A percentile compares a stretch with the other conserved stretches of the same genome.
These are phyloP conservation scores for Agrocybe praecox DNA, from an alignment of 768 basidiomycete genomes.

Conservation along the genomic window DNA sequence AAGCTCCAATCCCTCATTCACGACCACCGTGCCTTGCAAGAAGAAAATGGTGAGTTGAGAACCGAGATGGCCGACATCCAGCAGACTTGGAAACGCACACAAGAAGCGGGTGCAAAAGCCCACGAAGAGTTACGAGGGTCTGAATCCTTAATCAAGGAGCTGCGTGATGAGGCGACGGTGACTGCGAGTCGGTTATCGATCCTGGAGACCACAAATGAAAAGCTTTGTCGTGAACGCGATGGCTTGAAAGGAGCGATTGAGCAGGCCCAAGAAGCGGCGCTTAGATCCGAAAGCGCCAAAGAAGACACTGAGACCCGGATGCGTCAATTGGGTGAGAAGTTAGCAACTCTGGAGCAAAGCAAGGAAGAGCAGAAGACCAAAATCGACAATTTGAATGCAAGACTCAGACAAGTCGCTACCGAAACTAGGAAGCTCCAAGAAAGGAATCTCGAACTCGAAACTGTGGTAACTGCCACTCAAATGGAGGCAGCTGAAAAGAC, in stretches of 20 bases:
- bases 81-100: slow-evolving; percentile 11
- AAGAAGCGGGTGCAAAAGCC: slow-evolving; percentile 11
- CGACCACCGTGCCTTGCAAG: slow-evolving; percentile 7
- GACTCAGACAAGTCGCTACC: background rate
- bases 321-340: background rate
- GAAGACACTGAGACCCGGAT: slow-evolving; percentile 1
- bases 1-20: slow-evolving; percentile 3
- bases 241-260: slow-evolving; percentile 3
- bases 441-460: slow-evolving; percentile 3
- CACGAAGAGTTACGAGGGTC: slow-evolving; percentile 1
- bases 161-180: slow-evolving; percentile 3
- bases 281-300: background rate
- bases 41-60: slow-evolving; percentile 5
- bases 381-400: slow-evolving; percentile 4
- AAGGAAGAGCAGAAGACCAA: slow-evolving; percentile 1
- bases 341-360: background rate
- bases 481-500: slow-evolving; percentile 3
- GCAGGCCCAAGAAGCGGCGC: background rate
- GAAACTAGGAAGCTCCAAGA: slow-evolving; percentile 2
- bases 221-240: background rate
- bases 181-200: background rate
- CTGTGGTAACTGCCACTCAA: background rate
- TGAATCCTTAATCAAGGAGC: slow-evolving; percentile 1
- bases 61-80: slow-evolving; percentile 12
- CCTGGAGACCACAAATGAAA: slow-evolving; percentile 4